These are phyloP conservation scores for Isoetes taiwanensis DNA, from an alignment of 75 land plant genomes.

Conservation along the genomic window DNA sequence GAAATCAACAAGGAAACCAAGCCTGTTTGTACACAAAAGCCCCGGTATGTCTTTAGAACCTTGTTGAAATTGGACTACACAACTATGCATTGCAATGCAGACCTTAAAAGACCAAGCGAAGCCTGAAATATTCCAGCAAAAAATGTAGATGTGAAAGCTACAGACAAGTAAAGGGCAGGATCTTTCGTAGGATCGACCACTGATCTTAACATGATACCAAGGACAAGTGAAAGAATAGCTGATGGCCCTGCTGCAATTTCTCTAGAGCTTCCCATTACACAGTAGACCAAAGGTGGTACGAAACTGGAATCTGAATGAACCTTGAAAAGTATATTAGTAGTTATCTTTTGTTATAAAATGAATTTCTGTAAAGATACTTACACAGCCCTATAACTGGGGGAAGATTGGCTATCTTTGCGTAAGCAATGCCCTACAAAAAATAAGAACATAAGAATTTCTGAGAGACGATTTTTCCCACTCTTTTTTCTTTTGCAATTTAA, in stretches of 20 bases:
- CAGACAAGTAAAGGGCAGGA: not conserved
- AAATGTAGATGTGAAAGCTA: not conserved
- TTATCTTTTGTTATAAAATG: not conserved
- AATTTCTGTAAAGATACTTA: conserved; percentile 25
- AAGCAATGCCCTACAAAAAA: conserved; percentile 51
- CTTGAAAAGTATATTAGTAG: too few species aligned
- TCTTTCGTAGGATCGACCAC: not conserved
- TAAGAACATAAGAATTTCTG: too few species aligned
- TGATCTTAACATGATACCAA: not conserved
- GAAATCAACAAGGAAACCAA: not conserved
- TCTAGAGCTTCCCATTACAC: not conserved
- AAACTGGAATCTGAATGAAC: conserved; percentile 8
- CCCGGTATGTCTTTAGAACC: not conserved
- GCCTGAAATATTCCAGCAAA: not conserved
- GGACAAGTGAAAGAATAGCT: not conserved
- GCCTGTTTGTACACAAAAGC: not conserved
- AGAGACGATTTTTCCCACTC: too few species aligned
- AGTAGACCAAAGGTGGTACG: not conserved
- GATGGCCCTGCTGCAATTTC: not conserved
- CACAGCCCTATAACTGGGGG: conserved; percentile 76
- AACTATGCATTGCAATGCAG: not conserved
- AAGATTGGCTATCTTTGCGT: conserved; percentile 55
- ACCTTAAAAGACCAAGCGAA: not conserved
- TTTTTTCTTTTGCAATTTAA: too few species aligned
- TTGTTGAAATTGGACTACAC: not conserved